A percentile compares a stretch with the other conserved stretches of the same genome.
Evolutionary conservation across 805 yeast species (phyloP).

Genomic region (Candida dendrica): DNA sequence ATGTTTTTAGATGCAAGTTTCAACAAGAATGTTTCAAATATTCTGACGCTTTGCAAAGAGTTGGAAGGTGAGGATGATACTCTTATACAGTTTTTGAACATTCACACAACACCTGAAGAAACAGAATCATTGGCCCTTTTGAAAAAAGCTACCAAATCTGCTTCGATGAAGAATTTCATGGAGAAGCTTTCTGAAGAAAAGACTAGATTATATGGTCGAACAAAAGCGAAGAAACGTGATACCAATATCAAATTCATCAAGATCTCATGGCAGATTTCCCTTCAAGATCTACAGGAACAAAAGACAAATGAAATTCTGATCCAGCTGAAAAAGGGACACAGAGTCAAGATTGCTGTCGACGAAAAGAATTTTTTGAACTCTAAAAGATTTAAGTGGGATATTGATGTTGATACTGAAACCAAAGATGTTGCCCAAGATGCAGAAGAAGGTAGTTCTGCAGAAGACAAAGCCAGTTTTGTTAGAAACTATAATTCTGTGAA

Average conservation of each 20-base stretch:
- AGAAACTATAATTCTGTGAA: constrained; percentile 2
- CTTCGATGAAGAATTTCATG: constrained; percentile 22
- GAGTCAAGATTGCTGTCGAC: constrained; percentile 34
- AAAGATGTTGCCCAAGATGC: constrained; percentile 10
- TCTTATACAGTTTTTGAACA: background rate
- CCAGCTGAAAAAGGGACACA: constrained; percentile 36
- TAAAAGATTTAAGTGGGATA: constrained; percentile 17
- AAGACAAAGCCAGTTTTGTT: constrained; percentile 5
- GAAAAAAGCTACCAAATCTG: constrained; percentile 10
- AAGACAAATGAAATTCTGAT: constrained; percentile 42
- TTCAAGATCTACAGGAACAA: constrained; percentile 44
- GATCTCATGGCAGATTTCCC: constrained; percentile 51
- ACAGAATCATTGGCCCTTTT: constrained; percentile 1
- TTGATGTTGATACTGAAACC: constrained; percentile 9
- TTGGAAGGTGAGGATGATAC: background rate
- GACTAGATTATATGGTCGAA: constrained; percentile 18
- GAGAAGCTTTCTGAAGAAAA: constrained; percentile 14
- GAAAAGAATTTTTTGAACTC: constrained; percentile 22
- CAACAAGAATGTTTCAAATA: background rate
- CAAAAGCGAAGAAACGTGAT: constrained; percentile 18
- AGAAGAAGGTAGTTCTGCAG: constrained; percentile 2
- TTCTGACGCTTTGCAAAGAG: background rate
- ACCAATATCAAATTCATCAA: constrained; percentile 37
- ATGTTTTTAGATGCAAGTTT: background rate
- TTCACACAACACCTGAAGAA: constrained; percentile 10